Evolutionary conservation across 306 rosid genomes (phyloP).

Genomic region (Cicer chorassanicum): DNA sequence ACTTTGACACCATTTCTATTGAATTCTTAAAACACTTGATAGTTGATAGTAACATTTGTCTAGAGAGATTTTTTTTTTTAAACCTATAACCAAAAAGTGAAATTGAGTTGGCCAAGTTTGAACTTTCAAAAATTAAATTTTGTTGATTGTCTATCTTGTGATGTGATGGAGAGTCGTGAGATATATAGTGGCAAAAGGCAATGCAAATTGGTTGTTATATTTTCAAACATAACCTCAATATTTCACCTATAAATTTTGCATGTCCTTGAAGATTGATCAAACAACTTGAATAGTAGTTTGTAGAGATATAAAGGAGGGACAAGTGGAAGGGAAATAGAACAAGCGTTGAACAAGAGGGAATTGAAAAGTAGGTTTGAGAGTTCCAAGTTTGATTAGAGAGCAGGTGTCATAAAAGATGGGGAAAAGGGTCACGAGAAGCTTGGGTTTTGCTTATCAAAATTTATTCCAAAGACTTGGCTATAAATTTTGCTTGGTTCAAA

Average conservation of each 20-base stretch:
- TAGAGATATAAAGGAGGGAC: slow-evolving; percentile 27
- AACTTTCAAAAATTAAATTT: background rate
- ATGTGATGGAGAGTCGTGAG: background rate
- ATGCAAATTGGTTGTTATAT: background rate
- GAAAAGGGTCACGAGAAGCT: slow-evolving; percentile 75
- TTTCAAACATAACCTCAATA: background rate
- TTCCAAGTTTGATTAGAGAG: slow-evolving; percentile 51
- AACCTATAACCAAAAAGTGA: too few relatives aligned
- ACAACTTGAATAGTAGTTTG: slow-evolving; percentile 16
- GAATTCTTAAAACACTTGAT: background rate
- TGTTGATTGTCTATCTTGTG: background rate
- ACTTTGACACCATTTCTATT: too few relatives aligned
- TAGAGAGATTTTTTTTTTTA: too few relatives aligned
- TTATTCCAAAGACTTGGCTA: slow-evolving; percentile 59
- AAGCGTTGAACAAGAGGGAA: slow-evolving; percentile 48
- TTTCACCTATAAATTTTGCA: background rate
- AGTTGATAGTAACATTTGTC: background rate
- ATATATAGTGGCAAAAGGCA: background rate
- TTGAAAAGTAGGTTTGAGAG: slow-evolving; percentile 51
- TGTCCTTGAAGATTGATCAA: slow-evolving; percentile 5
- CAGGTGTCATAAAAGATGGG: slow-evolving; percentile 55
- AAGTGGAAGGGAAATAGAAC: slow-evolving; percentile 43
- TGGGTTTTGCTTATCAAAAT: slow-evolving; percentile 52
- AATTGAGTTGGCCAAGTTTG: too few relatives aligned
- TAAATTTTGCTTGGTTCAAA: slow-evolving; percentile 49